phyloP scores from a whole-genome alignment of 2,329 filamentous ascomycete species.

The Xylariaceae sp. region DNA sequence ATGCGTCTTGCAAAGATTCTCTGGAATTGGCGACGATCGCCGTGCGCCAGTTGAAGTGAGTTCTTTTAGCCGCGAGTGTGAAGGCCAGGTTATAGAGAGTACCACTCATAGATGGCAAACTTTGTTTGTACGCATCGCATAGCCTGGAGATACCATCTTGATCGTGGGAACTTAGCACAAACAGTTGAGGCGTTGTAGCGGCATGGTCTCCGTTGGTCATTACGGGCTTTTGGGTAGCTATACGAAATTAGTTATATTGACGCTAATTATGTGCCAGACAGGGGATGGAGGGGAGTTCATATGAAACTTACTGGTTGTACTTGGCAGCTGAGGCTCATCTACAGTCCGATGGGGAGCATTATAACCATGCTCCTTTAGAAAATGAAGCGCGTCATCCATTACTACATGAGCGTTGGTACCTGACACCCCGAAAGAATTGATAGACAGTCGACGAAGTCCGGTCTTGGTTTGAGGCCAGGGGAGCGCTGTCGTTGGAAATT shows the following conservation, averaged over 20 bases:
- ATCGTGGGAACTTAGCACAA: slow-evolving; percentile 19
- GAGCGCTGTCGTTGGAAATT: slow-evolving; percentile 5
- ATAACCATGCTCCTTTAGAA: slow-evolving; percentile 11
- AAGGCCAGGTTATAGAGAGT: slow-evolving; percentile 10
- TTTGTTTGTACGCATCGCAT: slow-evolving; percentile 10
- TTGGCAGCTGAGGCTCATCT: slow-evolving; percentile 3
- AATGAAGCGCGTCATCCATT: slow-evolving; percentile 15
- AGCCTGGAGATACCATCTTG: slow-evolving; percentile 22
- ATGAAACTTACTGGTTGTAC: neutral
- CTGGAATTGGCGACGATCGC: slow-evolving; percentile 14
- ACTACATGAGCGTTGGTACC: slow-evolving; percentile 22
- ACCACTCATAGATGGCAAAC: neutral
- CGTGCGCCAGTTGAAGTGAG: slow-evolving; percentile 16
- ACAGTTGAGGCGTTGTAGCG: slow-evolving; percentile 6
- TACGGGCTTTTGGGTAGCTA: neutral
- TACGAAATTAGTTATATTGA: neutral
- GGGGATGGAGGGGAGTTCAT: neutral
- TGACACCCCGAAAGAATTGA: slow-evolving; percentile 22
- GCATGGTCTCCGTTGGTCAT: neutral
- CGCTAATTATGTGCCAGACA: neutral
- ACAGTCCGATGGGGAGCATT: slow-evolving; percentile 4
- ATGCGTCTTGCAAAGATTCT: slow-evolving; percentile 3
- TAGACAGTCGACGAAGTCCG: slow-evolving; percentile 17
- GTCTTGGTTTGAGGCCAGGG: slow-evolving; percentile 12
- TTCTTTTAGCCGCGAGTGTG: slow-evolving; percentile 17